Evolutionary conservation across 2,329 filamentous ascomycete species (phyloP), one percentile per base, ranked within the genome.

Genomic region (Alternaria triticina): DNA sequence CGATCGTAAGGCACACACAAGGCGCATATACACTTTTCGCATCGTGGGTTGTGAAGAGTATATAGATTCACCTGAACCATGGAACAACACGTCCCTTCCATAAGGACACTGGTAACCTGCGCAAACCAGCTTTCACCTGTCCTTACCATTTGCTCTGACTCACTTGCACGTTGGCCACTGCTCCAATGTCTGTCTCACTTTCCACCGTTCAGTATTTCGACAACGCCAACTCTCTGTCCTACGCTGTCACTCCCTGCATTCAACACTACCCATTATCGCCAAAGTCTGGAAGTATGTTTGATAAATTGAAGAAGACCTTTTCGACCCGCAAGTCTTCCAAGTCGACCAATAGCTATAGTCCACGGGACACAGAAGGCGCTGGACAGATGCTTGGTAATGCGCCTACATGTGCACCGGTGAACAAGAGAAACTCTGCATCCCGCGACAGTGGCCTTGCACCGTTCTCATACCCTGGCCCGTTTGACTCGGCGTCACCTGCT

Each of bases 401-500:
- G 15, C 49, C 52, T 59, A 36, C 50, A 36, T 36, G 40, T 56
- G 47, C 55, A 44, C 59, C 62, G n/a, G 36, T 46, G 17, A 54
- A 49, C 50, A 44, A 59, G 13, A 69, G 64, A 46, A 33, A 45
- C 25, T n/a, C 62, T 25, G 66, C 57, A 17, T 68, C 68, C 20
- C 60, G 50, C 43, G 65, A 60, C 55, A 61, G 69, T 20, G 60
- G 67, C 50, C 68, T 75, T 49, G 47, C 69, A 23, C 66, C 70
- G 40, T 65, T 61, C 9, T 45, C 58, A 13, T 46, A 54, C 55
- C 66, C 57, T 60, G 75, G 66, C 44, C 67, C 73, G 15, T 70
- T 70, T 54, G 51, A 65, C 46, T 63, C 68, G 33, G 59, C 66
- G 46, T 66, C 78, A n/a, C 72, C 78, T 46, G 64, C 77, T 23